Base-by-base conservation (phyloP, 495 filamentous ascomycete genomes). In the Penicillium desertorum region DNA sequence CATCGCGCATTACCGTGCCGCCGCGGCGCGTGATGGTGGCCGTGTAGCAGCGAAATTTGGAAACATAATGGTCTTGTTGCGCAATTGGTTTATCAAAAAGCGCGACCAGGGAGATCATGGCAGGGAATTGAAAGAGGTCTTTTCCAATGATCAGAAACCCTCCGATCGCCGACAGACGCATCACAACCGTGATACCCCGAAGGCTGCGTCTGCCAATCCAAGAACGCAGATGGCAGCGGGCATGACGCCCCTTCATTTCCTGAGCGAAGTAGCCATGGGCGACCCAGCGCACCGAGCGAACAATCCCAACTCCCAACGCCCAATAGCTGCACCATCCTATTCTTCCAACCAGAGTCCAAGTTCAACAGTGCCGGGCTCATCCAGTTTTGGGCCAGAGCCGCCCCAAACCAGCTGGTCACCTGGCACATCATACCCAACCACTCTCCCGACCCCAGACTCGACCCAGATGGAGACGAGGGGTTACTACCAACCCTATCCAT, bases 31-130 rank as follows among this genome's bases (percentile, higher is more conserved):
- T 0, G 85, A 88, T 27, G 82, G 81, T 34, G 88, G 84, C 36
- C 78, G 88, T 9, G 87, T 88, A 9, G 84, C 90, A 2, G 76
- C 80, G 34, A 96, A 91, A 65, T 94, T 96, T 59, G 75, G 88
- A 3, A 80, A 89, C 45, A 86, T 96, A 29, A 71, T 96, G 19
- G 72, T 79, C 37, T 86, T 93, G 81, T 69, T 97, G 7, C 82
- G 84, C 29, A 83, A 79, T 5, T 89, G 88, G 83, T 95, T 92
- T 62, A 68, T 77, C 58, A 71, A 76, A 60, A 74, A 74, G 36
- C 79, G 76, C 45, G 75, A 79, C 25, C 71, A 76, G 36, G 79
- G 76, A 48, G 76, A 79, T n/a, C 71, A 76, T 27, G 55, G 61
- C 4, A 52, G 54, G 0, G 62, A 51, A 1, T 29, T 71, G 12